Conservation (phyloP, 1,284 basidiomycete species). For the Pyrrhoderma lamaoense region DNA sequence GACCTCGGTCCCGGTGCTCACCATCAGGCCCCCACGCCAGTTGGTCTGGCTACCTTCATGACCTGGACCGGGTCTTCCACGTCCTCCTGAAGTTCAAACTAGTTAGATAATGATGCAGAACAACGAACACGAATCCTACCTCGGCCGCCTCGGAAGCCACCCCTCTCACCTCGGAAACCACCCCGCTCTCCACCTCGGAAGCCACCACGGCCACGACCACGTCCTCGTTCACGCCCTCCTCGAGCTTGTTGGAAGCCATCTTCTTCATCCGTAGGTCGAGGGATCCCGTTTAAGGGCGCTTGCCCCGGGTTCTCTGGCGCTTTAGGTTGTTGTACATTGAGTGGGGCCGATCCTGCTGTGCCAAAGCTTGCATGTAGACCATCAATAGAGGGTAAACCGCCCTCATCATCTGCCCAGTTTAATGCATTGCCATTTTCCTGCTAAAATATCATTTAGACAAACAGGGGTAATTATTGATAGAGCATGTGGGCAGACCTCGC, state of each 20-base stretch:
- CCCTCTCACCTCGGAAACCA: slow-evolving; percentile 28
- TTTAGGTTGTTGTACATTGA: slow-evolving; percentile 20
- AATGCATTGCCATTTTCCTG: slow-evolving; percentile 31
- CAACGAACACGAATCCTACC: slow-evolving; percentile 13
- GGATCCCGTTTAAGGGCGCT: slow-evolving; percentile 17
- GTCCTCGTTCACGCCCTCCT: slow-evolving; percentile 30
- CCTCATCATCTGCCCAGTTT: slow-evolving; percentile 58
- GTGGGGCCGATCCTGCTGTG: slow-evolving; percentile 41
- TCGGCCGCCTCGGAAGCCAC: slow-evolving; percentile 23
- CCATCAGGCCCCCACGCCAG: slow-evolving; percentile 36
- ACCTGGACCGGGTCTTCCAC: slow-evolving; percentile 24
- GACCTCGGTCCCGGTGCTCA: slow-evolving; percentile 34
- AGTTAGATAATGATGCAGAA: not conserved
- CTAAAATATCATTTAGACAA: too few relatives aligned
- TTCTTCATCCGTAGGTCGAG: slow-evolving; percentile 35
- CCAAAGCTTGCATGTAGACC: slow-evolving; percentile 44
- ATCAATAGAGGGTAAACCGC: slow-evolving; percentile 50
- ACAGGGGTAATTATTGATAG: too few relatives aligned
- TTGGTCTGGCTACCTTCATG: slow-evolving; percentile 25
- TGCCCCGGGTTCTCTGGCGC: slow-evolving; percentile 27
- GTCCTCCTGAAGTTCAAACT: slow-evolving; percentile 3
- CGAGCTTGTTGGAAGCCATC: slow-evolving; percentile 56
- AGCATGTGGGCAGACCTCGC: slow-evolving; percentile 24
- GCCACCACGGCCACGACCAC: slow-evolving; percentile 22
- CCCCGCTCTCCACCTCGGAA: slow-evolving; percentile 36